Evolutionary conservation across 148 eudicot species (phyloP).

Genomic region (Talinum fruticosum): DNA sequence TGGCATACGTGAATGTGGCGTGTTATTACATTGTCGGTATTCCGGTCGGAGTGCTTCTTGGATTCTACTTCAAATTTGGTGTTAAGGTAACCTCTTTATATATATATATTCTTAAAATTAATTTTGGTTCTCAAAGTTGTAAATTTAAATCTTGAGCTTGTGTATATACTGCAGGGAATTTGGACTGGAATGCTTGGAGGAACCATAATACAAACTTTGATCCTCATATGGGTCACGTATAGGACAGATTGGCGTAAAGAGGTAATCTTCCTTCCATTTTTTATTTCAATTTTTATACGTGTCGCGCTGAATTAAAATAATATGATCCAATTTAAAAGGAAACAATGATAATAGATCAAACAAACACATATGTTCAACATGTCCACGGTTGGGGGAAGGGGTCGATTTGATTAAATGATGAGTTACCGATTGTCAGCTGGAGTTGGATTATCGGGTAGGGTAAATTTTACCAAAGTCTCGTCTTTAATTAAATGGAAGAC

Average conservation of each 20-base stretch:
- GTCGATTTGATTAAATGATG: no score
- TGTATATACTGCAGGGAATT: slow-evolving; percentile 43
- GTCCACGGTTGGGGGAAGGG: no score
- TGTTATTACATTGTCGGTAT: slow-evolving; percentile 47
- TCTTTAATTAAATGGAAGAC: no score
- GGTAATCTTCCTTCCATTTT: slow-evolving; percentile 32
- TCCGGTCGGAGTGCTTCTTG: slow-evolving; percentile 46
- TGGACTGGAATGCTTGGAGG: slow-evolving; percentile 93
- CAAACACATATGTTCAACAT: no score
- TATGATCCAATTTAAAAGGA: no score
- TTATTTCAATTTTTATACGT: no score
- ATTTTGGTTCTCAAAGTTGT: not conserved
- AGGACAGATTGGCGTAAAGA: slow-evolving; percentile 43
- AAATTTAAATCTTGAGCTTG: not conserved
- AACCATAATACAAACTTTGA: slow-evolving; percentile 63
- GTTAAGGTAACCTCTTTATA: slow-evolving; percentile 37
- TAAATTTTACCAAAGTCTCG: no score
- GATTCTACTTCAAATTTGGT: slow-evolving; percentile 47
- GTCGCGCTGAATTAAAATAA: no score
- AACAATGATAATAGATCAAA: no score
- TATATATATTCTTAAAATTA: no score
- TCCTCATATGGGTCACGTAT: slow-evolving; percentile 39
- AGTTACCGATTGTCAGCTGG: no score
- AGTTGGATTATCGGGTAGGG: no score
- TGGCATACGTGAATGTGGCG: slow-evolving; percentile 51